Percentiles rank a stretch among this genome's conserved stretches.
Evolutionary conservation across 2,329 filamentous ascomycete genomes (phyloP).

Genomic region (Hawksworthiomyces lignivorus): DNA sequence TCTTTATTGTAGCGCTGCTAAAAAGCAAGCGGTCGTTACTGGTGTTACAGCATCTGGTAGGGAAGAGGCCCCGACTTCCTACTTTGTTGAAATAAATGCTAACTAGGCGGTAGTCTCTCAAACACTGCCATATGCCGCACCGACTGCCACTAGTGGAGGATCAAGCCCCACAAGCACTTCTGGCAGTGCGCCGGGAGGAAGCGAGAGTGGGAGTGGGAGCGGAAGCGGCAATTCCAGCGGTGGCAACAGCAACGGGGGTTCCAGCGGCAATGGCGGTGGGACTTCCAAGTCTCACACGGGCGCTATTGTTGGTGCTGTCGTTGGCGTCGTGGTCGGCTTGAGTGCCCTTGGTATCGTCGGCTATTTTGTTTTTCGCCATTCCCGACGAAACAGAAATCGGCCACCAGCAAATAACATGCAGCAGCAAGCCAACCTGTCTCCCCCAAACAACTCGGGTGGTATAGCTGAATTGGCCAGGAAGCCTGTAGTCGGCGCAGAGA

Average conservation of each 20-base stretch:
- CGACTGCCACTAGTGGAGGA: too few relatives aligned
- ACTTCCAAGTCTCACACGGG: slow-evolving; percentile 17
- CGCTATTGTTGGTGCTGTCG: slow-evolving; percentile 28
- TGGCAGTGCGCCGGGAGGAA: too few relatives aligned
- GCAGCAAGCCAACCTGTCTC: slow-evolving; percentile 11
- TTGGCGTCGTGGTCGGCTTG: slow-evolving; percentile 26
- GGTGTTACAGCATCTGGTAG: slow-evolving; percentile 32
- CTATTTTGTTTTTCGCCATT: slow-evolving; percentile 25
- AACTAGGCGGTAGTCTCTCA: too few relatives aligned
- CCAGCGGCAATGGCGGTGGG: too few relatives aligned
- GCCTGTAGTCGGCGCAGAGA: slow-evolving; percentile 12
- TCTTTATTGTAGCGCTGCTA: slow-evolving; percentile 43
- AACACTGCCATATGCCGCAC: slow-evolving; percentile 3
- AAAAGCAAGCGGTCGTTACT: slow-evolving; percentile 29
- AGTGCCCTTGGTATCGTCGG: slow-evolving; percentile 25
- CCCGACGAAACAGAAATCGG: slow-evolving; percentile 19
- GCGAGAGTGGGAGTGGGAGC: slow-evolving; percentile 7
- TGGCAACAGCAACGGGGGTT: slow-evolving; percentile 4
- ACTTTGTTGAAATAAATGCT: too few relatives aligned
- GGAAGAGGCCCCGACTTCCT: too few relatives aligned
- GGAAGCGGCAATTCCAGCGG: slow-evolving; percentile 5
- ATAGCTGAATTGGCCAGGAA: slow-evolving; percentile 26
- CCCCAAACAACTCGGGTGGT: slow-evolving; percentile 17
- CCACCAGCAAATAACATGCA: slow-evolving; percentile 3
- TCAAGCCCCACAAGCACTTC: too few relatives aligned